Base-by-base conservation (phyloP, 148 eudicot genomes). In the Bassia scoparia region DNA sequence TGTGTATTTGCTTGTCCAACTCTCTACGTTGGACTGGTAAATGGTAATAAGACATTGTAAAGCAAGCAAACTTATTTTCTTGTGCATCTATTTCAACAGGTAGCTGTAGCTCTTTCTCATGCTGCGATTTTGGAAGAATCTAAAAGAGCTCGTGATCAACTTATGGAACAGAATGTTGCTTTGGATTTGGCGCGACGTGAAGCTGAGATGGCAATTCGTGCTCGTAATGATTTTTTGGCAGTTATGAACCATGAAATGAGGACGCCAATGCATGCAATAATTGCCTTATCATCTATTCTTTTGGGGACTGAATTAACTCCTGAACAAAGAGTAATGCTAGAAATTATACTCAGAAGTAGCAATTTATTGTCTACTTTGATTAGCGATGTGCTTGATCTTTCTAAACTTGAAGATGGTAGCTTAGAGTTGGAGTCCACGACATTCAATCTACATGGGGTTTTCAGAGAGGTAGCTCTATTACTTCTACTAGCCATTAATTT, bases 221-320 rank as follows among this genome's bases (percentile, higher is more conserved):
- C 97, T 73, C 87, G 91, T 37, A 91, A 91, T 66, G 93, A 91
- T 79, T 94, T 90, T 74, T 81, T 89, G 44, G 88, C 86, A 62
- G 98, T 91, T 18, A 91, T 94, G 98, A 94, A 88, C 77, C 87
- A 86, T 76, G 96, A 89, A 78, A 94, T 91, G 98, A 91, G 97
- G 76, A 94, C 87, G 38, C 98, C 98, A 52, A 91, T 94, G 97
- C 96, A 94, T 82, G 94, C 98, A 34, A 78, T 89, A 38, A 87
- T 86, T 49, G 88, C 93, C 3, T 77, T 89, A 56, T 91, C 91
- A 59, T 89, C 97, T 34, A 82, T 91, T 82, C 86, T 91, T 56
- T 73, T 87, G 74, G 97, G 87, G 80, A 89, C 89, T 68, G 91
- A 91, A 50, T 81, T 91, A 65, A 87, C 87, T 54, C 91, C 95